phyloP scores from a whole-genome alignment of 2,329 filamentous ascomycete genomes.

The Nigrospora osmanthi region DNA sequence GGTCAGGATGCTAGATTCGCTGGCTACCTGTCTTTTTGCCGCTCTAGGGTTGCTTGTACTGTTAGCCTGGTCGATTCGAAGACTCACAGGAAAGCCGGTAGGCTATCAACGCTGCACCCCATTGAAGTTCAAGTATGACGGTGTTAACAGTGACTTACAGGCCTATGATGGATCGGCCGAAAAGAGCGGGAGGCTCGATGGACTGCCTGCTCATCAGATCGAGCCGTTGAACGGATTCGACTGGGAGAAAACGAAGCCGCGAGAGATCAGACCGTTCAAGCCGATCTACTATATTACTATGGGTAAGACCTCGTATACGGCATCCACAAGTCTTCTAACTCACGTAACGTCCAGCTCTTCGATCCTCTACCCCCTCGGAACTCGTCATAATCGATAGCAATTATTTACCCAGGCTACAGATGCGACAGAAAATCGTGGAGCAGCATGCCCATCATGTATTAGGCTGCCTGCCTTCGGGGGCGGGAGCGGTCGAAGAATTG shows the following conservation, averaged over 20 bases:
- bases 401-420: conserved; percentile 35
- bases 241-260: conserved; percentile 29
- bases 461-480: conserved; percentile 31
- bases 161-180: too few species aligned
- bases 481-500: conserved; percentile 35
- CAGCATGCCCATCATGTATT: conserved; percentile 30
- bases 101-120: too few species aligned
- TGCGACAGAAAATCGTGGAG: conserved; percentile 29
- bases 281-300: conserved; percentile 46
- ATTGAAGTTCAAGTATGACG: too few species aligned
- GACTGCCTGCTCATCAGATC: conserved; percentile 5
- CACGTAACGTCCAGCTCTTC: conserved; percentile 26
- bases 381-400: conserved; percentile 44
- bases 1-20: too few species aligned
- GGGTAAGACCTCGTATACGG: conserved; percentile 25
- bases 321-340: not conserved
- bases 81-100: too few species aligned
- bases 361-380: conserved; percentile 34
- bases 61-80: too few species aligned
- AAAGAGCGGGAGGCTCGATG: not conserved
- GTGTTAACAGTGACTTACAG: too few species aligned
- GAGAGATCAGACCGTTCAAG: conserved; percentile 39
- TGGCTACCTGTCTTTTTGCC: too few species aligned
- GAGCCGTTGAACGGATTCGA: conserved; percentile 25
- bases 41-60: too few species aligned